These are phyloP conservation scores for Mentha longifolia DNA, from an alignment of 257 asterid genomes.

Conservation along the genomic window DNA sequence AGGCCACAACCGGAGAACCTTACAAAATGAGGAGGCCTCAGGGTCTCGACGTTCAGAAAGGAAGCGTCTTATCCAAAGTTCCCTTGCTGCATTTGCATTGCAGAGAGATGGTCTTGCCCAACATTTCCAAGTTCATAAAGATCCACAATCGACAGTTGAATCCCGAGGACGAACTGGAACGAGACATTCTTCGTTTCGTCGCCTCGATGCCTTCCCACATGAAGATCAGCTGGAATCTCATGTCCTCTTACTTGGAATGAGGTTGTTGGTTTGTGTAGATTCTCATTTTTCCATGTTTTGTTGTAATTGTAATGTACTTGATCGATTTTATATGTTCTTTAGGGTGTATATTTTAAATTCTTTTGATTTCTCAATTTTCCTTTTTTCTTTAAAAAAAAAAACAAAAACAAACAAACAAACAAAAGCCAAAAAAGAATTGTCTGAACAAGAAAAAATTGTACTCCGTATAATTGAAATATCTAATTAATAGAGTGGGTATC, in stretches of 20 bases:
- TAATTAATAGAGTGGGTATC: too few species aligned
- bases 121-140: constrained; percentile 68
- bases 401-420: too few species aligned
- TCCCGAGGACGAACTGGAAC: constrained; percentile 43
- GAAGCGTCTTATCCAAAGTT: constrained; percentile 87
- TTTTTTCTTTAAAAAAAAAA: too few species aligned
- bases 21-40: constrained; percentile 76
- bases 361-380: too few species aligned
- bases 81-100: constrained; percentile 88
- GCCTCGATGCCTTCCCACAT: constrained; percentile 93
- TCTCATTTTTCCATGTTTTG: too few species aligned
- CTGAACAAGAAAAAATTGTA: too few species aligned
- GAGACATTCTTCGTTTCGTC: constrained; percentile 73
- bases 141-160: constrained; percentile 38
- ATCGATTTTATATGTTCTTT: too few species aligned
- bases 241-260: constrained; percentile 64
- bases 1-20: constrained; percentile 70
- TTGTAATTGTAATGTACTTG: too few species aligned
- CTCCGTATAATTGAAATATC: too few species aligned
- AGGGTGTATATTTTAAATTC: too few species aligned
- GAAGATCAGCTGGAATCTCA: constrained; percentile 96
- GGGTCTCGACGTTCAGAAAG: constrained; percentile 93
- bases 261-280: not conserved
- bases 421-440: too few species aligned
- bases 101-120: constrained; percentile 88